Base-by-base conservation (phyloP, 1,284 basidiomycete genomes). In the Sporisorium reilianum region DNA sequence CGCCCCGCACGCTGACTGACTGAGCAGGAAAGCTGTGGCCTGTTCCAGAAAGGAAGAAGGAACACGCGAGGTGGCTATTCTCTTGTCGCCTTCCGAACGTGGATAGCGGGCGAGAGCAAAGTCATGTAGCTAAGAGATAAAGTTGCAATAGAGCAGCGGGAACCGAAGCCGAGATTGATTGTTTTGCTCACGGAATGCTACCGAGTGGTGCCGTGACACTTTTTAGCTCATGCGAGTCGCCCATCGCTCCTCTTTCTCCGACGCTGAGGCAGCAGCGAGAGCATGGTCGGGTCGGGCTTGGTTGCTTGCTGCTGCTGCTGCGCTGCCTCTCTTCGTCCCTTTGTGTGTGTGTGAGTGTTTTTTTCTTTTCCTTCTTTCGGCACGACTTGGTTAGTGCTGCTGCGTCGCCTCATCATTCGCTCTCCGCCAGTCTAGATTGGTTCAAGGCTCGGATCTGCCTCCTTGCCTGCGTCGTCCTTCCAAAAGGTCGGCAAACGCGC, bases 61-160 rank as follows among this genome's bases (percentile, higher is more conserved):
- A 34, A 34, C 32, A 3, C 11, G 14, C 32, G 11, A n/a, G n/a
- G n/a, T n/a, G n/a, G n/a, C n/a, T n/a, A n/a, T n/a, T n/a, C 28
- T 30, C n/a, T 9, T 20, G 2, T 41, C 38, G 38, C 18, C 38
- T 41, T 41, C 5, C 38, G 38, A 41, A 41, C 3, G 2, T 20
- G n/a, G n/a, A 41, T n/a, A n/a, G 38, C n/a, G 28, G 9, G 14
- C 46, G 26, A 48, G 28, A 30, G 46, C 26, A 16, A 25, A n/a
- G n/a, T n/a, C n/a, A n/a, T n/a, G n/a, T n/a, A n/a, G n/a, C n/a
- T n/a, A n/a, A n/a, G n/a, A n/a, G n/a, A n/a, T n/a, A n/a, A n/a
- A n/a, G n/a, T n/a, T n/a, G n/a, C 28, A 48, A 30, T 10, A 41
- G 38, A 48, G 46, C 46, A n/a, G n/a, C n/a, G n/a, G 46, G 46